Conservation (phyloP, 208 protist species). For the Trypanosomatidae sp. region DNA sequence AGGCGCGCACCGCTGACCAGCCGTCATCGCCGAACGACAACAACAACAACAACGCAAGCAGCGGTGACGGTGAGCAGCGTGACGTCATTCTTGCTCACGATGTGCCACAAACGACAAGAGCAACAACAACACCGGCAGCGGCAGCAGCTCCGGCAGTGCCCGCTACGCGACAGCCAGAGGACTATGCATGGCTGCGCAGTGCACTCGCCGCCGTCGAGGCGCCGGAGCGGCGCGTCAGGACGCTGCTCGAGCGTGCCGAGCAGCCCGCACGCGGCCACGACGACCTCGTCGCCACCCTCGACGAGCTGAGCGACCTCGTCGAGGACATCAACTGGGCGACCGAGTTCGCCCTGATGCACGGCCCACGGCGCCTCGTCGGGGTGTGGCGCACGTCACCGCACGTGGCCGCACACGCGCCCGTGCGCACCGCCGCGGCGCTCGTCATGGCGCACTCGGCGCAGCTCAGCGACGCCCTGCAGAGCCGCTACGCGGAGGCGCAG, state of each 20-base stretch:
- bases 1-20: conserved; percentile 5
- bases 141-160: not conserved
- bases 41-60: too few species aligned
- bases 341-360: conserved; percentile 68
- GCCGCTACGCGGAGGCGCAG: conserved; percentile 16
- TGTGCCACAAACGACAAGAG: too few species aligned
- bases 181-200: conserved; percentile 55
- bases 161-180: conserved; percentile 6
- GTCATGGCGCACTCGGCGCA: conserved; percentile 31
- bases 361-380: conserved; percentile 24
- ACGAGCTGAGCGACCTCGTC: conserved; percentile 74
- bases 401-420: not conserved
- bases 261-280: conserved; percentile 5
- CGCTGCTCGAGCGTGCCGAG: conserved; percentile 13
- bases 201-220: conserved; percentile 60
- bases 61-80: too few species aligned
- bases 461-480: conserved; percentile 47
- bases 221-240: conserved; percentile 45
- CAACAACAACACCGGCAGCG: too few species aligned
- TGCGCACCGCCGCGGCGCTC: conserved; percentile 3
- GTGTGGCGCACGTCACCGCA: not conserved
- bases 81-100: too few species aligned
- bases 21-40: too few species aligned
- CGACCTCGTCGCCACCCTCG: conserved; percentile 11
- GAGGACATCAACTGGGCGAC: conserved; percentile 84